A percentile compares a stretch with the other conserved stretches of the same genome.
These are phyloP conservation scores for Tylopilus vinaceipallidus DNA, from an alignment of 768 basidiomycete species.

Conservation along the genomic window DNA sequence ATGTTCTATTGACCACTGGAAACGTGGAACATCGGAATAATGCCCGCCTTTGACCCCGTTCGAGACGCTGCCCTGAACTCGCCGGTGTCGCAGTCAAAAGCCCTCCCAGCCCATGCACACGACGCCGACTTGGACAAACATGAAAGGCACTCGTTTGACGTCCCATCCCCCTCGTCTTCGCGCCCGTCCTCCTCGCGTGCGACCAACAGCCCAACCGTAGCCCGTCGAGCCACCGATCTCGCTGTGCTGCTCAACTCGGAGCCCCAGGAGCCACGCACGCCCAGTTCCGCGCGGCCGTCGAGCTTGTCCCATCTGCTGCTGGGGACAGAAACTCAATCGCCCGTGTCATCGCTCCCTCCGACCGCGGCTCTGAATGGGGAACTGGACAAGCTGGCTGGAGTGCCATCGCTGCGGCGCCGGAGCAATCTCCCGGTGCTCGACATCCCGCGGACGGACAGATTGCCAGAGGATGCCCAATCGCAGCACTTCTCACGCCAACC, in stretches of 20 bases:
- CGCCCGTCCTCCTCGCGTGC: constrained; percentile 35
- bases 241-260: constrained; percentile 72
- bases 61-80: constrained; percentile 84
- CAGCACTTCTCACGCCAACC: constrained; percentile 27
- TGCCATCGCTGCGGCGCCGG: constrained; percentile 31
- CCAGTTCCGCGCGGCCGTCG: constrained; percentile 40
- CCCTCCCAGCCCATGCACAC: constrained; percentile 30
- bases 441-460: constrained; percentile 30
- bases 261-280: constrained; percentile 38
- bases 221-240: constrained; percentile 72
- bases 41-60: constrained; percentile 75
- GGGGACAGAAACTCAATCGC: constrained; percentile 27
- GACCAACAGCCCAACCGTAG: constrained; percentile 45
- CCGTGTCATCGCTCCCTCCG: constrained; percentile 15
- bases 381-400: constrained; percentile 24
- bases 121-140: constrained; percentile 28
- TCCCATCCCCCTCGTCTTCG: constrained; percentile 38
- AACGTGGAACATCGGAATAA: too few relatives aligned
- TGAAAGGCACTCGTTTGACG: constrained; percentile 27
- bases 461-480: constrained; percentile 20
- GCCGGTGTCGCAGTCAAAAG: constrained; percentile 50
- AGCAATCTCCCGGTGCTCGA: constrained; percentile 32
- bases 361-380: constrained; percentile 20
- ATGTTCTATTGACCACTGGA: background rate
- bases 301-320: constrained; percentile 42